A percentile compares a stretch with the other conserved stretches of the same genome.
phyloP scores from a whole-genome alignment of 208 protist species.

The Acanthamoeba castellanii region DNA sequence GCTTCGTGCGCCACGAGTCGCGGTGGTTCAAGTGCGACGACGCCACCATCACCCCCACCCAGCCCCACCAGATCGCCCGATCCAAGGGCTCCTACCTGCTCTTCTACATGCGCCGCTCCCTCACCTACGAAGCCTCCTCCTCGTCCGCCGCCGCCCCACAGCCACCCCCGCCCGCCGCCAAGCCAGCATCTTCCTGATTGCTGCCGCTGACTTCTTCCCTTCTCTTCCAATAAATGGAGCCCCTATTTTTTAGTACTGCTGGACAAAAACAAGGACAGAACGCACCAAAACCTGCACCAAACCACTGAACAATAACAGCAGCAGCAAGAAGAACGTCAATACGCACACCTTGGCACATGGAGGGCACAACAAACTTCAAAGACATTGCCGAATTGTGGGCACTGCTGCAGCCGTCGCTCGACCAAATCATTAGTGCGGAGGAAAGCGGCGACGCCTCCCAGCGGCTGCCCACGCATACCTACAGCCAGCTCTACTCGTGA shows the following conservation, averaged over 20 bases:
- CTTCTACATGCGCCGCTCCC: constrained; percentile 21
- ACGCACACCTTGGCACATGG: too few species aligned
- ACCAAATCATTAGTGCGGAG: not conserved
- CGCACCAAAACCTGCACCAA: too few species aligned
- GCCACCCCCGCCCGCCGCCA: too few species aligned
- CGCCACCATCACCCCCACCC: constrained; percentile 44
- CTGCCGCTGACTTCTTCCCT: too few species aligned
- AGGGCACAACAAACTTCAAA: not conserved
- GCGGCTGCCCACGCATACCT: not conserved
- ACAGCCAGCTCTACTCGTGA: not conserved
- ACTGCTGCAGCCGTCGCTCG: not conserved
- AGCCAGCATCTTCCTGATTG: too few species aligned
- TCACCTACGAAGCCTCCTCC: constrained; percentile 32
- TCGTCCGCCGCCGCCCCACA: not conserved
- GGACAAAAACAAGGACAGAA: too few species aligned
- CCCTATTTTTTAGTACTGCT: too few species aligned
- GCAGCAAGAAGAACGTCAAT: too few species aligned
- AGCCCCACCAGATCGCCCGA: not conserved
- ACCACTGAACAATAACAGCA: too few species aligned
- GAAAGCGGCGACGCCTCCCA: not conserved
- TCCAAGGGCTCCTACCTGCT: constrained; percentile 56
- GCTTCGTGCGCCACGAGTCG: constrained; percentile 55
- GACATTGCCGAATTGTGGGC: not conserved
- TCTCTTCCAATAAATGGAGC: too few species aligned
- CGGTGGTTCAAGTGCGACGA: constrained; percentile 72